Base-by-base conservation (phyloP, 1,139 yeast genomes). In the Hansenula lynferdii region DNA sequence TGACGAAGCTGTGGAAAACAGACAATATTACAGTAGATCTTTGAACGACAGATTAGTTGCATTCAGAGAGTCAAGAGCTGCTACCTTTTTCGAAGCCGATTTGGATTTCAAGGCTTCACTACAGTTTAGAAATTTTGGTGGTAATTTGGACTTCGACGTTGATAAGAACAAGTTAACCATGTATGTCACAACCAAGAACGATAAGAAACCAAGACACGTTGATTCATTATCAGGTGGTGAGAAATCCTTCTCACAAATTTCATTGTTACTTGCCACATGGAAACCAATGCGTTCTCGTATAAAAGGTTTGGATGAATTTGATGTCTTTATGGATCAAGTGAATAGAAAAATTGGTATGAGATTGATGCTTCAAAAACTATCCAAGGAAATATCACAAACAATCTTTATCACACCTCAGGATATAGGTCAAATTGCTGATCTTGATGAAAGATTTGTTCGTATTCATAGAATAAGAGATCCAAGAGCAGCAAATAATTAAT, bases 191-290 rank as follows among this genome's bases (percentile, higher is more conserved):
- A 81, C 89, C 0, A 75, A 77, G 42, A 73, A 69, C 35, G 81
- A 76, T 43, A 72, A 70, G 31, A 70, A 70, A 29, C 69, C 74
- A 35, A 69, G 96, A 50, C 79, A 83, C 28, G 87, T 86, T 12
- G 87, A 81, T 45, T 83, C 96, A 0, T 70, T 92, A 26, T 87
- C 97, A 1, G 99, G 99, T 28, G 99, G 99, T 32, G 98, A 94
- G 57, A 90, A 90, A 58, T 87, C 97, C 1, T 92, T 85, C 58
- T 80, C 96, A 0, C 98, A 94, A 57, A 81, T 92, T 48, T 86
- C 97, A 0, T 70, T 94, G 42, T 65, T 94, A 37, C 69, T 90
- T 43, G 85, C 97, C 0, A 85, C 95, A 33, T 94, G 99, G 99
- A 79, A 80, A 46, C 82, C 87, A 20, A 89, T 92, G 96, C 80